Base-by-base conservation (phyloP, 2,329 filamentous ascomycete genomes). In the Pseudogymnoascus sp. region DNA sequence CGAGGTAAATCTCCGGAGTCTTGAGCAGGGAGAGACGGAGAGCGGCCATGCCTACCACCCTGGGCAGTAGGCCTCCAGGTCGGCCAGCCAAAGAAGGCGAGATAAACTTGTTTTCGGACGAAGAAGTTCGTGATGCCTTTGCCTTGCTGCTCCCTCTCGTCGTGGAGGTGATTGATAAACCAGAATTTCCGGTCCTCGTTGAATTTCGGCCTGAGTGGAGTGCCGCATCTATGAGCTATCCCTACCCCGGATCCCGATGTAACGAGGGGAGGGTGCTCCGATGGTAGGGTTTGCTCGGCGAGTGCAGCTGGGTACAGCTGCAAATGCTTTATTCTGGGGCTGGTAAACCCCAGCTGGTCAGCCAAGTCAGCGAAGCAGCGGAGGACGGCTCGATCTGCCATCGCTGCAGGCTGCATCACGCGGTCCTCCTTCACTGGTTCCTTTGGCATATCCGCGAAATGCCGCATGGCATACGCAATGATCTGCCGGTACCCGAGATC, bases 101-200 rank as follows among this genome's bases (percentile, higher is more conserved):
- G 59, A 44, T 67, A 68, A 19, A 65, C 59, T 16, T 56, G 66
- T 64, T 61, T 63, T 24, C 29, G 24, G n/a, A 65, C 42, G 63
- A 68, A 68, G 62, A 65, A 64, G 21, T 63, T 65, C 26, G 63
- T 66, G 35, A 67, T 63, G 14, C 63, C 35, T n/a, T 61, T 38
- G 14, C 62, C 61, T 29, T 62, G 35, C 16, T 67, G 35, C 4
- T 64, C 5, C 3, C 31, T 14, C 14, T 63, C 31, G 29, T 64
- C 44, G 38, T 67, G 38, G 61, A 68, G 40, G 35, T 67, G 35
- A 61, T 42, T 62, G 11, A 67, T 50, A 38, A 66, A 66, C 13
- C 65, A 61, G 24, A 31, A 62, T 16, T 67, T 26, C 16, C 29
- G 24, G 37, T 67, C 62, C 16, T 62, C 65, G 59, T 66, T 42